Base-by-base conservation (phyloP, 768 basidiomycete genomes). In the Boletus tylopilopsis region DNA sequence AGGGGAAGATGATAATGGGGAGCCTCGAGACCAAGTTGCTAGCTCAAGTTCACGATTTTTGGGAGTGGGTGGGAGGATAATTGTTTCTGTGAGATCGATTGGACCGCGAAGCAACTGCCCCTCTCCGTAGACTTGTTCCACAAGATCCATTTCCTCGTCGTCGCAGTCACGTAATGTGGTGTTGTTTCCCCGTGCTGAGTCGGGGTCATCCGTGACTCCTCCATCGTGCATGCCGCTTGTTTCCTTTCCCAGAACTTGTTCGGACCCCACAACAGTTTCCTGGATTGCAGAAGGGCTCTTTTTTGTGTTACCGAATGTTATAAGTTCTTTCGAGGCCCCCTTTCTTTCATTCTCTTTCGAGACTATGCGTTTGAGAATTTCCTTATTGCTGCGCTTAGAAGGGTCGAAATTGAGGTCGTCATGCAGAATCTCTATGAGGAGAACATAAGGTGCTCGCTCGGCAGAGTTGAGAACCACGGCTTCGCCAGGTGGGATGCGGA, bases 401-500 rank as follows among this genome's bases (percentile, higher is more conserved):
- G 95, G 90, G 61, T 96, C 90, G 64, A 99, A 98, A 65, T 95
- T 90, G 29, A 99, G 78, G 59, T 98, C 95, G 27, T 83, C 85
- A 53, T 83, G 80, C 25, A 98, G 75, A 38, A 98, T 86, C 68
- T 99, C 96, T 50, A 98, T 81, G 53, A 94, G 77, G 21, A 99
- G 79, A 18, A 99, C 76, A 64, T 90, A 99, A 5, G 96, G 96
- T 0, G 93, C 94, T 30, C 90, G 81, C 68, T 99, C 94, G 4
- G 96, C 96, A 18, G 95, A 98, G 65, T 99, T 99, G 23, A 99
- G 78, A 10, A 98, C 96, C 38, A 98, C 96, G 49, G 91, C 89
- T 73, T 99, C 96, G 13, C 94, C 92, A 3, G 96, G 95, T 11
- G 95, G 94, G 62, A 99, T 95, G 55, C 96, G 85, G 43, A 98